Percentiles rank a stretch among this genome's conserved stretches.
These are phyloP conservation scores for Rhododendron ferrugineum DNA, from an alignment of 148 eudicot species.

Conservation along the genomic window DNA sequence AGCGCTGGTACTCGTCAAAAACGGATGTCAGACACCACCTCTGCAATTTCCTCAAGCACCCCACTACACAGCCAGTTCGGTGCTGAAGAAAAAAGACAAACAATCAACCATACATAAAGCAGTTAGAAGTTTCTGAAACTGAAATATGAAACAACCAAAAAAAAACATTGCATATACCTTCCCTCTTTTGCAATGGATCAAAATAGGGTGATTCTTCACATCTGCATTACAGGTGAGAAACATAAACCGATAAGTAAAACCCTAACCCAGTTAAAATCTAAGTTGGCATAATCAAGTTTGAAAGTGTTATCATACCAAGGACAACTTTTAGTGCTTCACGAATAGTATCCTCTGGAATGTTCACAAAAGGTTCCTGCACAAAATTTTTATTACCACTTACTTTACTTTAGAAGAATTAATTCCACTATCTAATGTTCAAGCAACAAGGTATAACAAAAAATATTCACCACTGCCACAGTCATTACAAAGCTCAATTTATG, in stretches of 20 bases:
- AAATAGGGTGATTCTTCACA: conserved; percentile 68
- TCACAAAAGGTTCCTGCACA: conserved; percentile 82
- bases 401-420: background rate
- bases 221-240: conserved; percentile 34
- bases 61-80: conserved; percentile 84
- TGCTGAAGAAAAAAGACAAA: conserved; percentile 27
- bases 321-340: conserved; percentile 69
- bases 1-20: conserved; percentile 77
- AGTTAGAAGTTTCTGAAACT: background rate
- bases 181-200: conserved; percentile 93
- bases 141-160: background rate
- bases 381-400: background rate
- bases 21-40: conserved; percentile 76
- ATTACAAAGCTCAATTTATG: background rate
- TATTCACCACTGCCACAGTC: background rate
- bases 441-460: background rate
- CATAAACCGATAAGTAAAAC: background rate
- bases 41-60: conserved; percentile 78
- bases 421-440: background rate
- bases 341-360: conserved; percentile 73
- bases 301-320: conserved; percentile 38
- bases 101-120: background rate
- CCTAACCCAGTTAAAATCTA: no score
- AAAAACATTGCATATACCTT: conserved; percentile 46
- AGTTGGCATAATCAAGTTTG: background rate